Conservation (phyloP, 805 yeast species). For the Kodamaea neixiangensis region DNA sequence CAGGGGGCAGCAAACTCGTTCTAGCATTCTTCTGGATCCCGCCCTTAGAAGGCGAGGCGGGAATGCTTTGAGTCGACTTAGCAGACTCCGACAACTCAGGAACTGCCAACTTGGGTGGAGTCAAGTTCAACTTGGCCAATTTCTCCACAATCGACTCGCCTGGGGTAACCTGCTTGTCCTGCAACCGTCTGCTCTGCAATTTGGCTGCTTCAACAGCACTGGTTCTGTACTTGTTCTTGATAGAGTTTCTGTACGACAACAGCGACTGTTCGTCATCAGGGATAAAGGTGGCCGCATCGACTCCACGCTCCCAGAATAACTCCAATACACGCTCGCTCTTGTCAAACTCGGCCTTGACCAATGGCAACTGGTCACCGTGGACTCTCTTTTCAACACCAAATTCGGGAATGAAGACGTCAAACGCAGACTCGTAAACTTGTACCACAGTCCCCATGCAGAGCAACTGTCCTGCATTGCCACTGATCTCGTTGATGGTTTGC, state of each 20-base stretch:
- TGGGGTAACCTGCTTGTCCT: constrained; percentile 27
- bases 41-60: constrained; percentile 21
- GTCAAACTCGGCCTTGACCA: constrained; percentile 89
- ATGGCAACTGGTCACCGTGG: constrained; percentile 95
- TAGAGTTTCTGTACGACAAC: constrained; percentile 72
- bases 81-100: constrained; percentile 20
- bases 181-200: constrained; percentile 43
- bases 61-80: not conserved
- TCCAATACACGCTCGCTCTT: constrained; percentile 67
- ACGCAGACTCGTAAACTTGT: constrained; percentile 94
- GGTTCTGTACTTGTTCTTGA: constrained; percentile 74
- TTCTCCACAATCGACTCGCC: constrained; percentile 50
- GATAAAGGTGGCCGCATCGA: constrained; percentile 85
- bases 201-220: constrained; percentile 73
- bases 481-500: constrained; percentile 78
- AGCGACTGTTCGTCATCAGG: constrained; percentile 89
- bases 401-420: constrained; percentile 89
- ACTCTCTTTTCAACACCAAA: constrained; percentile 95
- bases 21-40: constrained; percentile 23
- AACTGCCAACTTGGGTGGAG: constrained; percentile 44
- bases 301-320: constrained; percentile 89
- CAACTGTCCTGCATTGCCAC: constrained; percentile 73
- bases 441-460: constrained; percentile 83
- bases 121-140: constrained; percentile 50
- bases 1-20: constrained; percentile 19